These are phyloP conservation scores for Kwoniella shivajii DNA, from an alignment of 1,284 basidiomycete species.

Conservation along the genomic window DNA sequence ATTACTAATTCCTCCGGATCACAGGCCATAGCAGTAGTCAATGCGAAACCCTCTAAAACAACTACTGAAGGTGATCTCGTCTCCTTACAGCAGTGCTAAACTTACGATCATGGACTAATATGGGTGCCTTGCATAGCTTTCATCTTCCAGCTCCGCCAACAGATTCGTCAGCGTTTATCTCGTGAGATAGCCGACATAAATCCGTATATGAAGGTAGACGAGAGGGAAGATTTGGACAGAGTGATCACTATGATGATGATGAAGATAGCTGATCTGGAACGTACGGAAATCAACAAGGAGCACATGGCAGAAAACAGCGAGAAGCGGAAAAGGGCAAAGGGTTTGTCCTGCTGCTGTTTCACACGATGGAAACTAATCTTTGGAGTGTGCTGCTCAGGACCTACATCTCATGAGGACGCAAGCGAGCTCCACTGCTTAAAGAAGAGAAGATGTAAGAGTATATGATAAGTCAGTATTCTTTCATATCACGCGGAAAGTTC, in stretches of 20 bases:
- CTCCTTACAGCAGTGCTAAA: too few species aligned
- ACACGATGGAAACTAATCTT: too few species aligned
- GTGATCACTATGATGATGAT: not conserved
- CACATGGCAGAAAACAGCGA: not conserved
- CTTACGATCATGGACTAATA: not conserved
- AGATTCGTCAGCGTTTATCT: not conserved
- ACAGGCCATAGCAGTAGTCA: not conserved
- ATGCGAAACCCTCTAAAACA: not conserved
- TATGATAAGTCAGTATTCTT: not conserved
- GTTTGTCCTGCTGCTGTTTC: too few species aligned
- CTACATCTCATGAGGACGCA: not conserved
- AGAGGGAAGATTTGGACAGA: not conserved
- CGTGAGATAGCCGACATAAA: not conserved
- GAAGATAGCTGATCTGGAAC: not conserved
- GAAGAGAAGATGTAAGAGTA: not conserved
- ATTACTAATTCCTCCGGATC: not conserved
- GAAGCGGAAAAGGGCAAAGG: not conserved
- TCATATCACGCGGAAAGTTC: not conserved
- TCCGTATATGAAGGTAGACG: not conserved
- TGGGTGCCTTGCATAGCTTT: not conserved
- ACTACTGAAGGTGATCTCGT: not conserved
- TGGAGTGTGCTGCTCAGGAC: not conserved
- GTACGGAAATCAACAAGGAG: not conserved
- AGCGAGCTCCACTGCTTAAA: not conserved
- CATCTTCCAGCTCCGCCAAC: not conserved